Percentiles rank a stretch among this genome's conserved stretches.
Evolutionary conservation across 768 basidiomycete genomes (phyloP).

Genomic region (Boletus fagicola): DNA sequence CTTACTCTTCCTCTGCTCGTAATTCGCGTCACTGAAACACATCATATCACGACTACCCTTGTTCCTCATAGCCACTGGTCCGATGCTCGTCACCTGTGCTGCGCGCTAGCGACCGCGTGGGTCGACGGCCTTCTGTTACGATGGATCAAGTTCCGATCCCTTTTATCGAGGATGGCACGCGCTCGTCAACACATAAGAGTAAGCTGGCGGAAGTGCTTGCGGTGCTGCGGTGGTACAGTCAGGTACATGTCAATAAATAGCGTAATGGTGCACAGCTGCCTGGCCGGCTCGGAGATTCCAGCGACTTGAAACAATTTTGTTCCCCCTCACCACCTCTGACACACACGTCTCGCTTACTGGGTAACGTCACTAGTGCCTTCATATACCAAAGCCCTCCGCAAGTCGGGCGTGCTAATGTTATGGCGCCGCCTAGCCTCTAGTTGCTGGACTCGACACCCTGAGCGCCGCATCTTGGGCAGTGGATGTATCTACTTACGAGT

Average conservation of each 20-base stretch:
- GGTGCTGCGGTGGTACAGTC: background rate
- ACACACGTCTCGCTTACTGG: slow-evolving; percentile 16
- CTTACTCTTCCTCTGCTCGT: background rate
- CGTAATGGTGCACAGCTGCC: background rate
- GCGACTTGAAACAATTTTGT: slow-evolving; percentile 15
- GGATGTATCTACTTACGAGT: background rate
- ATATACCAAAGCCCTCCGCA: background rate
- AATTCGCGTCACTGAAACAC: background rate
- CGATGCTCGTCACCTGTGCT: background rate
- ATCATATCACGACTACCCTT: background rate
- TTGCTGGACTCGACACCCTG: background rate
- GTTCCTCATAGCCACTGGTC: background rate
- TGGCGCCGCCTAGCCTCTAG: background rate
- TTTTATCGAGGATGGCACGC: background rate
- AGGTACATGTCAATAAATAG: slow-evolving; percentile 4
- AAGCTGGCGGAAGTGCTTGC: background rate
- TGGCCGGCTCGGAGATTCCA: background rate
- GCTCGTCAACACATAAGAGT: background rate
- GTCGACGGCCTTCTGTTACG: background rate
- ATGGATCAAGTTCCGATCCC: background rate
- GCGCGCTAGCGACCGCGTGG: background rate
- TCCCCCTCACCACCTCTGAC: background rate
- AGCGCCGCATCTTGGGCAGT: background rate
- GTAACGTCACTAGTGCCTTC: slow-evolving; percentile 14
- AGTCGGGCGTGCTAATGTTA: background rate